A percentile compares a stretch with the other conserved stretches of the same genome.
Evolutionary conservation across 1,284 basidiomycete genomes (phyloP).

Genomic region (Cutaneotrichosporon mucoides): DNA sequence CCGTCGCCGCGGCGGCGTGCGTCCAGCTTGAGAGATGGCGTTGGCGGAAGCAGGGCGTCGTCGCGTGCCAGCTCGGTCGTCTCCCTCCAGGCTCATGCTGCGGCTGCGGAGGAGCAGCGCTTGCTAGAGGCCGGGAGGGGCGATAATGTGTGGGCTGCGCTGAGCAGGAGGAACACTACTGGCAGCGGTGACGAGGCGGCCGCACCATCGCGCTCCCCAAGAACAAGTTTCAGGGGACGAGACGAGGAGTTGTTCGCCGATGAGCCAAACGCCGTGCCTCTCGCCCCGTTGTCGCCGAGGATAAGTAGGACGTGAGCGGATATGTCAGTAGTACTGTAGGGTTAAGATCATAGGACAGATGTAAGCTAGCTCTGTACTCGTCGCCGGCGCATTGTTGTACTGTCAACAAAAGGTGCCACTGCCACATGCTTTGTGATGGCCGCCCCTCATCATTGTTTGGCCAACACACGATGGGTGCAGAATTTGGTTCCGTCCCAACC

Average conservation of each 20-base stretch:
- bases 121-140: background rate
- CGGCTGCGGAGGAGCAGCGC: background rate
- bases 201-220: background rate
- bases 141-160: slow-evolving; percentile 1
- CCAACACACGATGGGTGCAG: no score
- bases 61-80: slow-evolving; percentile 5
- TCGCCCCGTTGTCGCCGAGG: background rate
- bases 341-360: background rate
- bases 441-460: no score
- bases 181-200: background rate
- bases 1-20: background rate
- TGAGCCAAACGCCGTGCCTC: background rate
- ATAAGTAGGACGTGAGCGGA: background rate
- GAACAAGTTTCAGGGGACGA: background rate
- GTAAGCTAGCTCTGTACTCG: background rate
- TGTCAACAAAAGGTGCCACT: no score
- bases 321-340: no score
- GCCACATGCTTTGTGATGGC: no score
- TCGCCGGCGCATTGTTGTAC: background rate
- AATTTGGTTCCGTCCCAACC: background rate
- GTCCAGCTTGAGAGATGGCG: background rate
- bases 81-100: background rate
- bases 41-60: background rate
- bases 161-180: background rate
- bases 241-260: background rate